Evolutionary conservation across 768 basidiomycete genomes (phyloP).

Genomic region (Lyophyllum decastes): DNA sequence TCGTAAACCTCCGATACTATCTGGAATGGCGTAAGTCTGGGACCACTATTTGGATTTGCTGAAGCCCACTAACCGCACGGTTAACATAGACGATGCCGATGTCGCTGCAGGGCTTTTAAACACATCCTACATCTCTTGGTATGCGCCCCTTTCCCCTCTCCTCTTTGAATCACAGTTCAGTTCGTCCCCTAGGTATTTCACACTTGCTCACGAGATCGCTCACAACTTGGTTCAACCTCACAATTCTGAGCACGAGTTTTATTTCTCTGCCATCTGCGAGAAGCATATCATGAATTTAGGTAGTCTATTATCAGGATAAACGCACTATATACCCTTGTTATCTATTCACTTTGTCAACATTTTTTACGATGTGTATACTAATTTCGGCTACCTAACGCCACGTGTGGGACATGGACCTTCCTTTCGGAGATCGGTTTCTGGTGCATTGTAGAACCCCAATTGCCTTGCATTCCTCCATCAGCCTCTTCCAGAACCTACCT

Average conservation of each 20-base stretch:
- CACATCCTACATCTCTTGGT: constrained; percentile 85
- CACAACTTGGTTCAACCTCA: constrained; percentile 88
- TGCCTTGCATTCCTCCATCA: constrained; percentile 10
- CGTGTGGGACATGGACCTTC: constrained; percentile 13
- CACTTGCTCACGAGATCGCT: constrained; percentile 90
- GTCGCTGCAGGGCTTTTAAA: constrained; percentile 53
- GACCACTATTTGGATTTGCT: background rate
- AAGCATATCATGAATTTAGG: constrained; percentile 48
- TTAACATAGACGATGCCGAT: constrained; percentile 62
- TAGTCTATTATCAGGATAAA: constrained; percentile 25
- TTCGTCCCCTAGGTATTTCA: constrained; percentile 70
- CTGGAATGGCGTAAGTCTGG: constrained; percentile 81
- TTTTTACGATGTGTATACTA: background rate
- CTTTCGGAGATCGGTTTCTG: constrained; percentile 12
- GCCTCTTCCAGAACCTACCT: background rate
- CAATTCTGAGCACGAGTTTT: constrained; percentile 93
- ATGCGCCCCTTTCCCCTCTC: constrained; percentile 13
- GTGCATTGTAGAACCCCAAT: background rate
- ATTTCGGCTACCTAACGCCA: constrained; percentile 7
- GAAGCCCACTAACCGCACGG: background rate
- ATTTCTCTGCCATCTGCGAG: constrained; percentile 90
- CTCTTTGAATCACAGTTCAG: background rate
- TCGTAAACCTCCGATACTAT: constrained; percentile 85
- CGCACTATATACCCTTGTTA: background rate
- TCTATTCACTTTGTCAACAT: background rate